A percentile compares a stretch with the other conserved stretches of the same genome.
Evolutionary conservation across 768 basidiomycete species (phyloP).

Genomic region (Pleurotus citrinopileatus): DNA sequence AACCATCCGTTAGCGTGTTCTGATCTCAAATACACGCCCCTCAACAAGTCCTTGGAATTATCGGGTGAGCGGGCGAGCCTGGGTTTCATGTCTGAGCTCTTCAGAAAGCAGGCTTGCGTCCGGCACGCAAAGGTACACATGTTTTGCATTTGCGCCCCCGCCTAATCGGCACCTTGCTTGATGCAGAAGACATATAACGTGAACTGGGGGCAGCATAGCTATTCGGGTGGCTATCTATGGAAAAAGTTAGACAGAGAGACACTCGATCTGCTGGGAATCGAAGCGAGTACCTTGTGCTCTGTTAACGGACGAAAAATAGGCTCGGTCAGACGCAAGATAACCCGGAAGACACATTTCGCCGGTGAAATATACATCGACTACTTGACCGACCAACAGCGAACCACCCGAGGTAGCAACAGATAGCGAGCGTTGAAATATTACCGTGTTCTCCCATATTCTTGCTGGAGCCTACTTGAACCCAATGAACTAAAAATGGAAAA

Average conservation of each 20-base stretch:
- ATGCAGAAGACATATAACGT: background rate
- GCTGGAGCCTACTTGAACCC: constrained; percentile 72
- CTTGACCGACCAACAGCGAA: constrained; percentile 64
- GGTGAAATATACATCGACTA: constrained; percentile 88
- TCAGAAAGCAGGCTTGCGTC: constrained; percentile 56
- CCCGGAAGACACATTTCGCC: constrained; percentile 90
- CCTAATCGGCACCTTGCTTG: constrained; percentile 38
- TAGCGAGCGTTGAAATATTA: constrained; percentile 62
- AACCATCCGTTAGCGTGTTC: too few species aligned
- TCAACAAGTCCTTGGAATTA: constrained; percentile 22
- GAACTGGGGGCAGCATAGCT: constrained; percentile 4
- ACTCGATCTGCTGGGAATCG: constrained; percentile 70
- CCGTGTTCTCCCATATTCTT: constrained; percentile 21
- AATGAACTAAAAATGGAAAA: too few species aligned
- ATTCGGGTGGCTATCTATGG: background rate
- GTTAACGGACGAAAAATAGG: constrained; percentile 12
- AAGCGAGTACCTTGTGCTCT: constrained; percentile 86
- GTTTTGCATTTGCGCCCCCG: constrained; percentile 93
- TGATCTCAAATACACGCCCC: constrained; percentile 44
- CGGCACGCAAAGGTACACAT: constrained; percentile 82
- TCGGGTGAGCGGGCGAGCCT: constrained; percentile 20
- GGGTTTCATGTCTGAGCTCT: constrained; percentile 39
- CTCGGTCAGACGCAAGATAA: constrained; percentile 13
- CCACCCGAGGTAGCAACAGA: constrained; percentile 92
- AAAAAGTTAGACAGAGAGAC: constrained; percentile 78